phyloP scores from a whole-genome alignment of 768 basidiomycete species.

The Naematelia aurantialba region DNA sequence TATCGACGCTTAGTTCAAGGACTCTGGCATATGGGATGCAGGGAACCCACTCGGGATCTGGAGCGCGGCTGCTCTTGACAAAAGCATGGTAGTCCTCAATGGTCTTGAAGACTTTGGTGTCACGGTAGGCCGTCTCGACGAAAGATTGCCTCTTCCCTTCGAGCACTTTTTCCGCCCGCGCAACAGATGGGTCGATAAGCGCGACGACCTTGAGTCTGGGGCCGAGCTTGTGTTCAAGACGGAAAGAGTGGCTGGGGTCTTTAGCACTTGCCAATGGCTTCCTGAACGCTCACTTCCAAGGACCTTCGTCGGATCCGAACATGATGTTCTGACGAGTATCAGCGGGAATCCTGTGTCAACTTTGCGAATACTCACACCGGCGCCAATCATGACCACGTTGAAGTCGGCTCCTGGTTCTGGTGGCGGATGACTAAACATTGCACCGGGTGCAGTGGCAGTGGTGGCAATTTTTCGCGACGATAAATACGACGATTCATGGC shows the following conservation, averaged over 20 bases:
- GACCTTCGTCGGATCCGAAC: conserved; percentile 67
- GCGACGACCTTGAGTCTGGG: conserved; percentile 93
- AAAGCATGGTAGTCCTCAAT: conserved; percentile 75
- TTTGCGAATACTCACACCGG: conserved; percentile 56
- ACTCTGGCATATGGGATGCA: neutral
- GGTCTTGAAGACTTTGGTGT: conserved; percentile 75
- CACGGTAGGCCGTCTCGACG: conserved; percentile 86
- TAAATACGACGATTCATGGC: conserved; percentile 3
- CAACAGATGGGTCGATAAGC: conserved; percentile 82
- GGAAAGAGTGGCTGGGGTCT: conserved; percentile 53
- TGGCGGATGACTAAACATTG: conserved; percentile 48
- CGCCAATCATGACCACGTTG: conserved; percentile 92
- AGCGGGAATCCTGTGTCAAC: conserved; percentile 4
- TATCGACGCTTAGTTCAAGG: conserved; percentile 33
- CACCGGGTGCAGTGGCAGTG: conserved; percentile 39
- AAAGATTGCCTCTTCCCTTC: conserved; percentile 83
- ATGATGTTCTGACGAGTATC: conserved; percentile 67
- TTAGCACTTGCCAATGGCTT: conserved; percentile 4
- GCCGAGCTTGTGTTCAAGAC: conserved; percentile 74
- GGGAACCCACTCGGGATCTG: conserved; percentile 57
- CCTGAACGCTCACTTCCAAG: conserved; percentile 47
- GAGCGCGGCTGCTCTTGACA: conserved; percentile 57
- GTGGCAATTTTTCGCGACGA: conserved; percentile 39
- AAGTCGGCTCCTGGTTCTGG: conserved; percentile 62
- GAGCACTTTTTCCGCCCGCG: conserved; percentile 76